Evolutionary conservation across 106 monocot species (phyloP), one percentile per base, ranked within the genome.

Genomic region (Phalaenopsis equestris): DNA sequence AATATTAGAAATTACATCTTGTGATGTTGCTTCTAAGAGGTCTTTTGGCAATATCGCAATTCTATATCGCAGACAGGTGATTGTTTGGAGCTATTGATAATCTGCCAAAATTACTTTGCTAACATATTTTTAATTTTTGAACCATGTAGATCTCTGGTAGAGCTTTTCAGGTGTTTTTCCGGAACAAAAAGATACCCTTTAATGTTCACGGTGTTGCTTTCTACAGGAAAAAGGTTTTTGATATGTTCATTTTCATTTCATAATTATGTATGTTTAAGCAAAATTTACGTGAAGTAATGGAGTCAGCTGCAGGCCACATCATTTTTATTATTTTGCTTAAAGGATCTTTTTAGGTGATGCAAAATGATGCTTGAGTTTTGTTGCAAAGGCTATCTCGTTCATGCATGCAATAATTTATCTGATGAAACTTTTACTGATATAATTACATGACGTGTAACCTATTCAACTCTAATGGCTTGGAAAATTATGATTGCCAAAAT

Each of bases 171-270:
- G 58, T 78, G 67, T 86, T 84, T 36, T 94, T 97, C 80, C 94
- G 96, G 72, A 81, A 90, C 73, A 88, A 91, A 57, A 94, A 90
- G 84, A 92, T 97, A 77, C 96, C 96, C 45, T 97, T 97, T 78
- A 97, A 94, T 75, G 45, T 89, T 76, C 96, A 93, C 81, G 96
- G 96, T 46, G 94, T 94, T 15, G 96, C 96, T 78, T 97, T 97
- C 83, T 97, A 97, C 70, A 90, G 96, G 81, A 97, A 94, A 91
- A 97, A 97, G 96, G 93, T 94, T 82, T 4, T 43, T 79, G 1
- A 24, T 43, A 46, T 67, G 39, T 47, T 74, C 3, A 4, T 72
- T 12, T 56, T 55, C 46, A 52, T 0, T 37, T 56, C 56, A 67
- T 21, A 1, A 76, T 39, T 38, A 42, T 80, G 43, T 8, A 7